Conservation (phyloP, 352 stramenopile genomes). For the Phytophthora constricta region DNA sequence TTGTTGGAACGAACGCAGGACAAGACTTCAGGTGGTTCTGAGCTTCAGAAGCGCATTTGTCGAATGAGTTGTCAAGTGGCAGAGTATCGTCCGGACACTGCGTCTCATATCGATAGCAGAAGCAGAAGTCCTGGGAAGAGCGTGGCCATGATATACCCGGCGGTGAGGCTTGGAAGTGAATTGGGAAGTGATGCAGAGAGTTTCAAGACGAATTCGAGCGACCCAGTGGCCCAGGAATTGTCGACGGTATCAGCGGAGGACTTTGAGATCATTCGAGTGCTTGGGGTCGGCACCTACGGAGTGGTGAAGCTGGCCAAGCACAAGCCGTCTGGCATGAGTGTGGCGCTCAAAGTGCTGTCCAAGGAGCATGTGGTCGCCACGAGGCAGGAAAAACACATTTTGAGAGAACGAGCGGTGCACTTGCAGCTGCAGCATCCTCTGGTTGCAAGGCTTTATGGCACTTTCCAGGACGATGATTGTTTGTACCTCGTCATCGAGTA, state of each 20-base stretch:
- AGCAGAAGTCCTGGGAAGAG: slow-evolving; percentile 16
- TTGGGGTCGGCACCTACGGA: slow-evolving; percentile 81
- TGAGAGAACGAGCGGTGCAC: slow-evolving; percentile 76
- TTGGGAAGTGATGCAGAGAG: slow-evolving; percentile 20
- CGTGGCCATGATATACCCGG: slow-evolving; percentile 28
- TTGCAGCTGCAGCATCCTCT: slow-evolving; percentile 71
- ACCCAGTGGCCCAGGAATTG: slow-evolving; percentile 46
- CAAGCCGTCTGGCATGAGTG: slow-evolving; percentile 56
- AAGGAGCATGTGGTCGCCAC: slow-evolving; percentile 80
- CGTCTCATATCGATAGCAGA: background rate
- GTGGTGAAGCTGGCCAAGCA: slow-evolving; percentile 83
- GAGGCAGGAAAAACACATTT: slow-evolving; percentile 80
- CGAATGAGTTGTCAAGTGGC: slow-evolving; percentile 38
- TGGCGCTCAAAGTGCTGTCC: slow-evolving; percentile 80
- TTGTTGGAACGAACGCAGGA: slow-evolving; percentile 1
- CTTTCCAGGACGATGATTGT: slow-evolving; percentile 86
- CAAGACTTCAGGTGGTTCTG: background rate
- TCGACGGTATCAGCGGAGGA: slow-evolving; percentile 47
- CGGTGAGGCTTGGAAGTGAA: slow-evolving; percentile 3
- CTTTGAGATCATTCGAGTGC: slow-evolving; percentile 76
- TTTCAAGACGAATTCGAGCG: slow-evolving; percentile 30
- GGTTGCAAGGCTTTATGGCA: slow-evolving; percentile 71
- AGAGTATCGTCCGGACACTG: slow-evolving; percentile 9
- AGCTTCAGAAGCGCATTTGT: background rate
- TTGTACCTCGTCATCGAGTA: slow-evolving; percentile 87